Conservation (phyloP, 2,329 filamentous ascomycete species). For the Emydomyces testavorans region DNA sequence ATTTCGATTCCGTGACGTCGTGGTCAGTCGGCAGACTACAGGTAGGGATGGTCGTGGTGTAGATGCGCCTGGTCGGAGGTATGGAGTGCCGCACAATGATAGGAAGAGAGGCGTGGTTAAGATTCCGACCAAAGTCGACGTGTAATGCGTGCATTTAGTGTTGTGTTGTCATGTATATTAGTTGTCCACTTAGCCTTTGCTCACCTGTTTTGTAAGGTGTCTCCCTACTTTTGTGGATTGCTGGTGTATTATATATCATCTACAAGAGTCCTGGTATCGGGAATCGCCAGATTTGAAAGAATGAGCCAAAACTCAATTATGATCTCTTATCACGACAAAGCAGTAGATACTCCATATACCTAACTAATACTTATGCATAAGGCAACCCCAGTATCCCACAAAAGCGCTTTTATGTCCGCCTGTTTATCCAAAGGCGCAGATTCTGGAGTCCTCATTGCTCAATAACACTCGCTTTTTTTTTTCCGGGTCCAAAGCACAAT, state of each 20-base stretch:
- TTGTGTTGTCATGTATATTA: conserved; percentile 4
- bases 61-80: conserved; percentile 46
- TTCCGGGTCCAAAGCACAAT: too few species aligned
- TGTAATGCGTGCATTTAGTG: conserved; percentile 20
- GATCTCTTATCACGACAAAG: too few species aligned
- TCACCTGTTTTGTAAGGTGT: neutral
- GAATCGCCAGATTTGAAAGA: neutral
- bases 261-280: neutral
- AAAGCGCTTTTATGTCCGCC: too few species aligned
- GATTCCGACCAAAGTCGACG: conserved; percentile 50
- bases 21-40: conserved; percentile 44
- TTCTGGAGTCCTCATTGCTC: too few species aligned
- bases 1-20: conserved; percentile 47
- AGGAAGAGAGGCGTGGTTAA: conserved; percentile 53
- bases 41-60: conserved; percentile 44
- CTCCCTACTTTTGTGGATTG: neutral
- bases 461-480: too few species aligned
- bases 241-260: neutral
- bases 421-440: too few species aligned
- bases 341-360: too few species aligned
- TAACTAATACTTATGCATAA: neutral
- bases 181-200: neutral
- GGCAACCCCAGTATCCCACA: too few species aligned
- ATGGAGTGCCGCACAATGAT: conserved; percentile 51
- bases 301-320: too few species aligned